Evolutionary conservation across 345 rosid genomes (phyloP).

Genomic region (Eutrema heterophyllum): DNA sequence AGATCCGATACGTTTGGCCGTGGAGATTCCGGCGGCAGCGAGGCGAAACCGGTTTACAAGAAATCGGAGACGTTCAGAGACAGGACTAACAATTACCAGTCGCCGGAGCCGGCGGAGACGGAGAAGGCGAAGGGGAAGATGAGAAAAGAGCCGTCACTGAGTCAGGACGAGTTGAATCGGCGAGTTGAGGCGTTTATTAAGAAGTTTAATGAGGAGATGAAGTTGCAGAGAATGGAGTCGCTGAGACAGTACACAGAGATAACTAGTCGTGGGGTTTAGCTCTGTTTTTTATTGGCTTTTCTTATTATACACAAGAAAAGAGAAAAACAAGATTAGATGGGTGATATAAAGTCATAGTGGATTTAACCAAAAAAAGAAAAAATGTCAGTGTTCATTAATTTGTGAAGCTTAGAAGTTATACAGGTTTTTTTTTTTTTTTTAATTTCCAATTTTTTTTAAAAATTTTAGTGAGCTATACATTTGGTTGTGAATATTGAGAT

Average conservation of each 20-base stretch:
- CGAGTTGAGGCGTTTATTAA: slow-evolving; percentile 79
- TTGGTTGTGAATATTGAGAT: too few relatives aligned
- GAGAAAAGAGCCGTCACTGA: slow-evolving; percentile 56
- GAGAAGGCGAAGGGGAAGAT: slow-evolving; percentile 14
- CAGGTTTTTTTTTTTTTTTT: neutral
- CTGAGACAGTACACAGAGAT: slow-evolving; percentile 56
- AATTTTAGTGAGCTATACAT: neutral
- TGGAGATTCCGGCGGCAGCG: slow-evolving; percentile 8
- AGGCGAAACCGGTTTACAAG: slow-evolving; percentile 27
- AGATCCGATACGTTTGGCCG: slow-evolving; percentile 46
- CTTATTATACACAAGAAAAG: neutral
- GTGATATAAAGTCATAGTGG: neutral
- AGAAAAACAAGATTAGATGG: neutral
- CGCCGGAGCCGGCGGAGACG: slow-evolving; percentile 18
- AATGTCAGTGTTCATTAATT: neutral
- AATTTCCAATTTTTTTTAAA: neutral
- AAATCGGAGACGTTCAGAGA: slow-evolving; percentile 70
- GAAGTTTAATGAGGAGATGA: slow-evolving; percentile 84
- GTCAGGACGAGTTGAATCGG: slow-evolving; percentile 85
- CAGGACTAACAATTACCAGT: slow-evolving; percentile 47
- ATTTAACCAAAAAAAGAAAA: neutral
- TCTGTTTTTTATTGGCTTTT: neutral
- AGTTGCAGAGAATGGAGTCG: slow-evolving; percentile 73
- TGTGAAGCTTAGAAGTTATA: slow-evolving; percentile 12
- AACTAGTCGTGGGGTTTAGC: slow-evolving; percentile 30